phyloP scores from a whole-genome alignment of 345 rosid species.

The Heritiera littoralis region DNA sequence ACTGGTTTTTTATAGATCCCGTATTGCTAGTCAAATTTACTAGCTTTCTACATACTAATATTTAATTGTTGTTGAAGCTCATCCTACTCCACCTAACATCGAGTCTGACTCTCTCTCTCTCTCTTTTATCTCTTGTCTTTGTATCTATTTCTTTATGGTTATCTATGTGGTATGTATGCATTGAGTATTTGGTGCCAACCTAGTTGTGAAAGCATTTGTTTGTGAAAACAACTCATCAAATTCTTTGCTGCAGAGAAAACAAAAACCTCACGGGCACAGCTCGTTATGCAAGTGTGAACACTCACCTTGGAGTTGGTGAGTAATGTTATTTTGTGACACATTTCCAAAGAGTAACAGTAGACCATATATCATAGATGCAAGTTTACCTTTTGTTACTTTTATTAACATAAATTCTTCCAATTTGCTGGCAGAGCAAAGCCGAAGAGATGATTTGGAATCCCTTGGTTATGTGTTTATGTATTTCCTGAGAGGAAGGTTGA shows the following conservation, averaged over 20 bases:
- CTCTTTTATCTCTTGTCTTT: neutral
- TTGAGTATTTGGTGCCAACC: neutral
- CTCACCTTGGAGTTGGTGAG: slow-evolving; percentile 87
- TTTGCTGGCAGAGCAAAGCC: slow-evolving; percentile 71
- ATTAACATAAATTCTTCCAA: slow-evolving; percentile 12
- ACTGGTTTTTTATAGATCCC: neutral
- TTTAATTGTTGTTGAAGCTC: neutral
- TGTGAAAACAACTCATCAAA: slow-evolving; percentile 1
- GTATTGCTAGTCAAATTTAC: neutral
- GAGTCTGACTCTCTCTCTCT: neutral
- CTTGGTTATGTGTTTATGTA: slow-evolving; percentile 91
- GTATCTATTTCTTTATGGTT: neutral
- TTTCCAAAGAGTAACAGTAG: slow-evolving; percentile 19
- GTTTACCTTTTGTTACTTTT: neutral
- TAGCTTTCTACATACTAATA: neutral
- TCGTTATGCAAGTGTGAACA: slow-evolving; percentile 88
- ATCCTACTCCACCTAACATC: neutral
- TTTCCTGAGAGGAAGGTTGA: slow-evolving; percentile 82
- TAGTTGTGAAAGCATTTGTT: slow-evolving; percentile 14
- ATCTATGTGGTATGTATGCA: neutral
- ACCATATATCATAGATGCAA: neutral
- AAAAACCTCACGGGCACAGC: slow-evolving; percentile 92
- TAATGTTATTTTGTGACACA: slow-evolving; percentile 12
- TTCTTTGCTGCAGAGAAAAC: slow-evolving; percentile 57
- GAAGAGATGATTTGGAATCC: slow-evolving; percentile 92